phyloP scores from a whole-genome alignment of 768 basidiomycete genomes.

The Trametes meyenii region DNA sequence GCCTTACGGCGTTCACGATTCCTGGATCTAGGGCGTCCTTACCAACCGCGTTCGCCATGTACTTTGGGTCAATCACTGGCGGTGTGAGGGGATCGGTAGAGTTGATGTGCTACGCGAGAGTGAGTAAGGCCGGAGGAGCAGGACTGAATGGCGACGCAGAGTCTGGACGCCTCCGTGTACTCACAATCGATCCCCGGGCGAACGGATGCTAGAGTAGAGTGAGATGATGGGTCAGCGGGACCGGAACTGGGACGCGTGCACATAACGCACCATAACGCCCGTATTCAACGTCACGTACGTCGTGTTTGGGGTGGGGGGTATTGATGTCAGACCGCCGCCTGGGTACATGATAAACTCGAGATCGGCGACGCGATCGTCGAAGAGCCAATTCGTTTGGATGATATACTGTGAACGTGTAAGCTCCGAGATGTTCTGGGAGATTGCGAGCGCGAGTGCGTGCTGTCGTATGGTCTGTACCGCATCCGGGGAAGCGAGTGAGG shows the following conservation, averaged over 20 bases:
- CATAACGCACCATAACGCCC: background rate
- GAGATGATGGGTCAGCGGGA: background rate
- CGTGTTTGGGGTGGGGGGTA: background rate
- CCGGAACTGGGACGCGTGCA: background rate
- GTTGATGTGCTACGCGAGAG: background rate
- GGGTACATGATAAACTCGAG: constrained; percentile 10
- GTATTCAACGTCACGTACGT: background rate
- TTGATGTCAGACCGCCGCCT: background rate
- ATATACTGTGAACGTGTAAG: background rate
- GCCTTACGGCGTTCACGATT: background rate
- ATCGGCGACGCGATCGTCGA: background rate
- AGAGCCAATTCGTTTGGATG: background rate
- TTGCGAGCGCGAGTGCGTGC: background rate
- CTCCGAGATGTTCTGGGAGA: background rate
- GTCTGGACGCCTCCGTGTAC: too few relatives aligned
- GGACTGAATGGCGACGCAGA: background rate
- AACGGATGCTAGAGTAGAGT: constrained; percentile 3
- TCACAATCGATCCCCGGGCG: background rate
- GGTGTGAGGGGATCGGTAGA: background rate
- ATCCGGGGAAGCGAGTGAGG: background rate
- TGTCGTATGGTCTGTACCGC: background rate
- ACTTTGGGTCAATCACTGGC: constrained; percentile 5
- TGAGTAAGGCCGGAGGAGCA: background rate
- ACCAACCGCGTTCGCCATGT: constrained; percentile 4
- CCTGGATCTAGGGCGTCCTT: background rate